Conservation (phyloP, 2,329 filamentous ascomycete species). For the Diplodia intermedia region DNA sequence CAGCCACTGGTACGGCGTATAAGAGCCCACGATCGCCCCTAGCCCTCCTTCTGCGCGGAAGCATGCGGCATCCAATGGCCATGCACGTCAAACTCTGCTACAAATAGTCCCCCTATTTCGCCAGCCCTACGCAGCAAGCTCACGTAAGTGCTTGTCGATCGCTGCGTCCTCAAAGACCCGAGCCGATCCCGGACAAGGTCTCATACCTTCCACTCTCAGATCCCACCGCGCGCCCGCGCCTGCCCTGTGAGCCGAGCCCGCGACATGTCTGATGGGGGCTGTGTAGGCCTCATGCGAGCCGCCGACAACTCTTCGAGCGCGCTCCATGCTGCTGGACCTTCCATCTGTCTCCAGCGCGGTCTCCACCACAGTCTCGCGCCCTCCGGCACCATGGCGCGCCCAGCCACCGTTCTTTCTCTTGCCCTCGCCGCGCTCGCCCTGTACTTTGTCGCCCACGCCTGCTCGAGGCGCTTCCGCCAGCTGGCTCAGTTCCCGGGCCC, state of each 20-base stretch:
- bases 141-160: constrained; percentile 28
- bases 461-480: constrained; percentile 16
- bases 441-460: constrained; percentile 1
- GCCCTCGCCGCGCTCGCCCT: neutral
- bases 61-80: constrained; percentile 24
- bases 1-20: constrained; percentile 26
- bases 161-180: constrained; percentile 8
- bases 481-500: constrained; percentile 22
- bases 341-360: neutral
- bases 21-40: constrained; percentile 23
- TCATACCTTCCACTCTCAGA: constrained; percentile 25
- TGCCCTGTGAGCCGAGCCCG: constrained; percentile 10
- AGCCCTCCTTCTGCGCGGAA: neutral
- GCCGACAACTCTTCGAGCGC: constrained; percentile 25
- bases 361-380: neutral
- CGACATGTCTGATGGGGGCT: constrained; percentile 28
- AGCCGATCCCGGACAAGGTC: constrained; percentile 24
- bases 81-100: constrained; percentile 21
- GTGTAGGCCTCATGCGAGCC: constrained; percentile 19
- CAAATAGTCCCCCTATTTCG: constrained; percentile 28
- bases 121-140: constrained; percentile 27
- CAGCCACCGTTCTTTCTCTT: constrained; percentile 15
- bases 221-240: constrained; percentile 11
- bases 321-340: constrained; percentile 9
- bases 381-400: constrained; percentile 7